Percentiles rank a stretch among this genome's conserved stretches.
phyloP scores from a whole-genome alignment of 805 yeast species.

The Ogataea philodendri region DNA sequence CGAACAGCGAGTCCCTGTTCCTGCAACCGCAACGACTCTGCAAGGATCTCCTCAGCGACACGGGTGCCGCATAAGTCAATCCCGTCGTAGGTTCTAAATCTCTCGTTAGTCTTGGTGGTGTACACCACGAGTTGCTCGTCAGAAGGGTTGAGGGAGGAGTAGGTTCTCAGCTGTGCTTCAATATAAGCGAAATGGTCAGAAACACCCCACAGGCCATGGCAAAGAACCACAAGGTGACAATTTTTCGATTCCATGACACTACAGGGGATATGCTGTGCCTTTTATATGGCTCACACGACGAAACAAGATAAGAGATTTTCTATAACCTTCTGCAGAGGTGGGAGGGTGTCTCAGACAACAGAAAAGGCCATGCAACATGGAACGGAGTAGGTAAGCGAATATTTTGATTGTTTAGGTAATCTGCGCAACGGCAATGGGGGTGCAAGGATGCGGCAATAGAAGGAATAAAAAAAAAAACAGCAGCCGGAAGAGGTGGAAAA shows the following conservation, averaged over 20 bases:
- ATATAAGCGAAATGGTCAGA: conserved; percentile 64
- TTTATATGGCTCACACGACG: conserved; percentile 8
- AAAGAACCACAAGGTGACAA: conserved; percentile 59
- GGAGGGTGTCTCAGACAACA: no score
- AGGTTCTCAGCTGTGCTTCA: conserved; percentile 42
- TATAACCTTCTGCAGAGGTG: conserved; percentile 2
- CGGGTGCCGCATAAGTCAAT: conserved; percentile 80
- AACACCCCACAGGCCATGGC: conserved; percentile 73
- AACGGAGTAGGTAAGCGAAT: no score
- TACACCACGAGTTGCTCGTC: conserved; percentile 41
- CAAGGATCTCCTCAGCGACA: conserved; percentile 63
- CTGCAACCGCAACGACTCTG: conserved; percentile 32
- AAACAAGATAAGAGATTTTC: conserved; percentile 4
- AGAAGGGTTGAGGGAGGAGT: conserved; percentile 26
- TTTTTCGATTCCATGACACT: conserved; percentile 18
- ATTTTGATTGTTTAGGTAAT: not conserved
- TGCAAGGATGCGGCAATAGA: no score
- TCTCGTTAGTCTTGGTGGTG: conserved; percentile 59
- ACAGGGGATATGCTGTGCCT: not conserved
- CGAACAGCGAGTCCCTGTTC: conserved; percentile 41
- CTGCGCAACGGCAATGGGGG: no score
- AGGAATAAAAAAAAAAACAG: no score
- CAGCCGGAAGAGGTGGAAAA: no score
- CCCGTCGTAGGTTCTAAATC: conserved; percentile 82
- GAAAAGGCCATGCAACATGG: no score